These are phyloP conservation scores for Corrigiola litoralis DNA, from an alignment of 179 eudicot species.

Conservation along the genomic window DNA sequence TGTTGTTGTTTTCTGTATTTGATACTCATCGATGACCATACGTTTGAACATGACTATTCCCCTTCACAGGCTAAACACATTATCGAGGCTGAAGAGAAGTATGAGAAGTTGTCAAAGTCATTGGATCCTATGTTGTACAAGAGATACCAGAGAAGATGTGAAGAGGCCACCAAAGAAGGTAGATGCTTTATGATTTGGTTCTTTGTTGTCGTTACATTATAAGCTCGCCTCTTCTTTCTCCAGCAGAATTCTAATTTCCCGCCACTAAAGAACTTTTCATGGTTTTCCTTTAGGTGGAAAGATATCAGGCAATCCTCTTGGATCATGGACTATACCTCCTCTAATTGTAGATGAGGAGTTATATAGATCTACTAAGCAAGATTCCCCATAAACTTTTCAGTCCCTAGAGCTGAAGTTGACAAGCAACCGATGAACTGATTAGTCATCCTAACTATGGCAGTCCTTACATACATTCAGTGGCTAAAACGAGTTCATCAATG, in stretches of 20 bases:
- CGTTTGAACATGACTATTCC: background rate
- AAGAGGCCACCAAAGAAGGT: slow-evolving; percentile 98
- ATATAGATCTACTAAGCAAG: slow-evolving; percentile 46
- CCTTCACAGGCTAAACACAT: slow-evolving; percentile 59
- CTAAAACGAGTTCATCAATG: background rate
- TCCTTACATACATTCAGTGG: background rate
- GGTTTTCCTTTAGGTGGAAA: slow-evolving; percentile 59
- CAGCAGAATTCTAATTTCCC: background rate
- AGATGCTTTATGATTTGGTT: background rate
- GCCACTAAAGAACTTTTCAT: background rate
- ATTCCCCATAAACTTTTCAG: slow-evolving; percentile 4
- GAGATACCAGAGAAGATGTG: slow-evolving; percentile 69
- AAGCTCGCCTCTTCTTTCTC: background rate
- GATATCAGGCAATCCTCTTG: slow-evolving; percentile 61
- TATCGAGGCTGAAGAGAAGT: slow-evolving; percentile 75
- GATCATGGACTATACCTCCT: slow-evolving; percentile 87
- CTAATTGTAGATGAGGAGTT: slow-evolving; percentile 63
- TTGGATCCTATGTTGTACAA: slow-evolving; percentile 53
- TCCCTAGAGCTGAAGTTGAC: background rate
- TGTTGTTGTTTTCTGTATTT: no score
- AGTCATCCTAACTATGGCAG: no score
- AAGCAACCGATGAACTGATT: no score
- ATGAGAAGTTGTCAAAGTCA: slow-evolving; percentile 43
- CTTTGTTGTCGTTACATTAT: background rate
- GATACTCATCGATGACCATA: background rate